Evolutionary conservation across 495 filamentous ascomycete genomes (phyloP).

Genomic region (Neurospora sp.): DNA sequence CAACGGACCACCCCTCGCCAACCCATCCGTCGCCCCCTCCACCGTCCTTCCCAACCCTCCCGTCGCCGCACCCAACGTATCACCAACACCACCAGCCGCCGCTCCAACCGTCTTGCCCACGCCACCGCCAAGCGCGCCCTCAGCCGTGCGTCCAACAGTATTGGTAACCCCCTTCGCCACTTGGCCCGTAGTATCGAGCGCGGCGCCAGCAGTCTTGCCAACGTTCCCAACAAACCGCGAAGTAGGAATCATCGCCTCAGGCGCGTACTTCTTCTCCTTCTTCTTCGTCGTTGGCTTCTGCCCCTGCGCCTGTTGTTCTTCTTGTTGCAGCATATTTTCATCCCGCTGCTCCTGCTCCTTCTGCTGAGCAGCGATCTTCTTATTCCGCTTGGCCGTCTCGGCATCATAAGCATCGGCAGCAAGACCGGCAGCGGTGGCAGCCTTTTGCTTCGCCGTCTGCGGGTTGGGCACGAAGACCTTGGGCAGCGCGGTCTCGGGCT

Average conservation of each 20-base stretch:
- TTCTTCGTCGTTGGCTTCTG: slow-evolving; percentile 1
- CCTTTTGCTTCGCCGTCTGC: not conserved
- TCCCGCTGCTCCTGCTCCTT: not conserved
- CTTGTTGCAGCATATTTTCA: not conserved
- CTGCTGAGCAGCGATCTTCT: not conserved
- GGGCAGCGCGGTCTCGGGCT: not conserved
- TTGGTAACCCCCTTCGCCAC: slow-evolving; percentile 5
- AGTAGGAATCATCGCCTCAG: slow-evolving; percentile 14
- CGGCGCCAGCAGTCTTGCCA: not conserved
- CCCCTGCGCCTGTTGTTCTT: not conserved
- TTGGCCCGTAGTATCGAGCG: not conserved
- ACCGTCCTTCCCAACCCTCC: slow-evolving; percentile 8
- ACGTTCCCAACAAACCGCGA: slow-evolving; percentile 3
- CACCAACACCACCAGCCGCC: slow-evolving; percentile 1
- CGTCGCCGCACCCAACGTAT: slow-evolving; percentile 5
- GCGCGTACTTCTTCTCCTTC: slow-evolving; percentile 15
- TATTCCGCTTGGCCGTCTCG: not conserved
- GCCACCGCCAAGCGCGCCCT: not conserved
- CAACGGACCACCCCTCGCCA: slow-evolving; percentile 13
- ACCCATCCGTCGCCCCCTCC: slow-evolving; percentile 12
- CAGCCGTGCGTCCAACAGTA: slow-evolving; percentile 5
- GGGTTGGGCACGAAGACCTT: not conserved
- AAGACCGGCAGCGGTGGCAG: not conserved
- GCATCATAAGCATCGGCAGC: not conserved
- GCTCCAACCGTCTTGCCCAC: slow-evolving; percentile 7